Evolutionary conservation across 164 flowering plant species (phyloP).

Genomic region (Chimonanthus salicifolius): DNA sequence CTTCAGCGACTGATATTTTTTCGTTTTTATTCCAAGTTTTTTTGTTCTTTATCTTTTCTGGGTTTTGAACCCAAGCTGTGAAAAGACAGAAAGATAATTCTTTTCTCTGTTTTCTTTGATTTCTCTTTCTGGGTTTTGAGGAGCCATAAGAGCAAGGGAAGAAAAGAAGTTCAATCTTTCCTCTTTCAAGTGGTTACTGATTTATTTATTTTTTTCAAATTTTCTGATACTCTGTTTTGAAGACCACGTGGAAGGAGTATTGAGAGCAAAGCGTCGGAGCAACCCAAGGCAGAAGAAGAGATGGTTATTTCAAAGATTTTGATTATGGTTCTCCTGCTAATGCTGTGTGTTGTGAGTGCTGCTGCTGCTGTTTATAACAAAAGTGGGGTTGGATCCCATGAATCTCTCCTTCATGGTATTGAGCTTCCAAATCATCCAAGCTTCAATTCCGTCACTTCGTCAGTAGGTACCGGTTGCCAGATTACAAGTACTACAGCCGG

Average conservation of each 20-base stretch:
- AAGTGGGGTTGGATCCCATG: constrained; percentile 16
- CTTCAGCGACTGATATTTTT: background rate
- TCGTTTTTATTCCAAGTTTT: background rate
- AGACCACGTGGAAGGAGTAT: background rate
- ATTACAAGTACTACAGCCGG: constrained; percentile 9
- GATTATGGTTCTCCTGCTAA: constrained; percentile 20
- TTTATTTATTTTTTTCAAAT: background rate
- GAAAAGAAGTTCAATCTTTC: background rate
- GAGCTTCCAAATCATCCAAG: constrained; percentile 47
- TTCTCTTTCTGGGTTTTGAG: background rate
- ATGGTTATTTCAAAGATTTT: constrained; percentile 20
- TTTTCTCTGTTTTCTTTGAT: background rate
- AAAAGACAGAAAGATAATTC: background rate
- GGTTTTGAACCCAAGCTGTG: background rate
- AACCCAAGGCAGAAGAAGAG: constrained; percentile 8
- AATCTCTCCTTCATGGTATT: constrained; percentile 41
- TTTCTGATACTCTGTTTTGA: background rate
- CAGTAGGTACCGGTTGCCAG: constrained; percentile 28
- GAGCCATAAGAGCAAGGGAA: background rate
- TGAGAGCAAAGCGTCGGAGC: background rate
- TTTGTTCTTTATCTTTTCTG: background rate
- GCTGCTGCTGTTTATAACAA: constrained; percentile 12
- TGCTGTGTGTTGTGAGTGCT: constrained; percentile 13
- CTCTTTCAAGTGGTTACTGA: background rate
- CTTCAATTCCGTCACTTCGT: constrained; percentile 41